Evolutionary conservation across 331 rosid species (phyloP), one percentile per base, ranked within the genome.

Genomic region (Cucumis variabilis): DNA sequence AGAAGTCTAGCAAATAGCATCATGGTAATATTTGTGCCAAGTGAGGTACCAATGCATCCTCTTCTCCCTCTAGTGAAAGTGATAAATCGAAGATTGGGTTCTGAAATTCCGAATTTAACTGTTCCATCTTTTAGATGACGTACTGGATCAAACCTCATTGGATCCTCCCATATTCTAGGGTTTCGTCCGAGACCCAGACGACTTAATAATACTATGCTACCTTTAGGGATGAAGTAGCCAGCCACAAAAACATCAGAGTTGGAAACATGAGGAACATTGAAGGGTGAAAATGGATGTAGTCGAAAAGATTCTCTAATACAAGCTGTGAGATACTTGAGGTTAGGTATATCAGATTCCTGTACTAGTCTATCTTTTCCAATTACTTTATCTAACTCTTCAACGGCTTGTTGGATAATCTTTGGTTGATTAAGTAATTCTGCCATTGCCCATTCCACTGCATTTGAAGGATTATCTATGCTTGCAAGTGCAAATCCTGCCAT

Each of bases 211-310:
- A 78, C 83, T 78, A 50, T 14, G 10, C 83, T 78, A 0, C 83
- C 83, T 78, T 51, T 78, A 0, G 83, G 66, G 8, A 78, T 78
- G 1, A 78, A 78, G 44, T 78, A 78, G 7, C 83, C 83, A 48
- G 7, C 23, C 15, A 78, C 83, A 14, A 78, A 1, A 1, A 50
- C 9, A 3, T 78, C 41, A n/a, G 66, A 51, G 44, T 48, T 78
- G 24, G 83, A 78, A 33, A 77, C 41, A 8, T 77, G 83, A 46
- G 83, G 41, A 77, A 77, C 5, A n/a, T 77, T 77, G 65, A 77
- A 77, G 1, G 83, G 41, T 14, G 83, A 48, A 77, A 77, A 77
- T 50, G 83, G 65, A 24, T 77, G 65, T 24, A 77, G 83, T 3
- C 83, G 23, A 77, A 77, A 77, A 6, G 83, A 77, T 77, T 77